These are phyloP conservation scores for Rutidosis leptorrhynchoides DNA, from an alignment of 129 eudicot genomes.

Conservation along the genomic window DNA sequence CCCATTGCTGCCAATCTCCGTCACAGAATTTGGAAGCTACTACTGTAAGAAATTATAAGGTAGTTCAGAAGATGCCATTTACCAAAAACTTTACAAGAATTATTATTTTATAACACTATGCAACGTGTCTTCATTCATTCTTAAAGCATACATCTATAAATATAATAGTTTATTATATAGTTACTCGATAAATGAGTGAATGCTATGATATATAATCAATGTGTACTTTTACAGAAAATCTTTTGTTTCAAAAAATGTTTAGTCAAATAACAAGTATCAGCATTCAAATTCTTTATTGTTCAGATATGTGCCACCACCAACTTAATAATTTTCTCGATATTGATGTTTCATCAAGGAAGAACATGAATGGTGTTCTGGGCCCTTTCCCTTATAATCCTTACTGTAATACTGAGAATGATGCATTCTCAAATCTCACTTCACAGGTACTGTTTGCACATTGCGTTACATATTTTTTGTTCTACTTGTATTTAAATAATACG, in stretches of 20 bases:
- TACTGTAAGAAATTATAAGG: neutral
- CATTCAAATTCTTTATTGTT: neutral
- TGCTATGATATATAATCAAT: neutral
- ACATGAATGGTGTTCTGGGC: slow-evolving; percentile 31
- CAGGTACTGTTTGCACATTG: slow-evolving; percentile 40
- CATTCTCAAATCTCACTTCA: slow-evolving; percentile 66
- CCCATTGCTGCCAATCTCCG: neutral
- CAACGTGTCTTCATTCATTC: too few species aligned
- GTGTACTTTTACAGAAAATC: neutral
- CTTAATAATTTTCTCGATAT: neutral
- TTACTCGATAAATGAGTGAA: neutral
- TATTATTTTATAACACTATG: too few species aligned
- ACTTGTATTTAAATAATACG: neutral
- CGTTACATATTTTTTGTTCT: neutral
- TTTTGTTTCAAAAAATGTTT: neutral
- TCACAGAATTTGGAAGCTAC: neutral
- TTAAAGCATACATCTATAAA: too few species aligned
- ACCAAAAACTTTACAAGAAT: too few species aligned
- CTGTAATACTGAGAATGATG: slow-evolving; percentile 56
- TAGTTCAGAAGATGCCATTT: neutral
- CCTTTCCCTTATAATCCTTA: slow-evolving; percentile 63
- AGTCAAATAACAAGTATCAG: neutral
- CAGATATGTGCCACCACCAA: neutral
- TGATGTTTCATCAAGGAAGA: neutral
- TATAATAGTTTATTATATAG: neutral